Percentiles rank a stretch among this genome's conserved stretches.
These are phyloP conservation scores for Asterochloris erici DNA, from an alignment of 139 green algal genomes.

Conservation along the genomic window DNA sequence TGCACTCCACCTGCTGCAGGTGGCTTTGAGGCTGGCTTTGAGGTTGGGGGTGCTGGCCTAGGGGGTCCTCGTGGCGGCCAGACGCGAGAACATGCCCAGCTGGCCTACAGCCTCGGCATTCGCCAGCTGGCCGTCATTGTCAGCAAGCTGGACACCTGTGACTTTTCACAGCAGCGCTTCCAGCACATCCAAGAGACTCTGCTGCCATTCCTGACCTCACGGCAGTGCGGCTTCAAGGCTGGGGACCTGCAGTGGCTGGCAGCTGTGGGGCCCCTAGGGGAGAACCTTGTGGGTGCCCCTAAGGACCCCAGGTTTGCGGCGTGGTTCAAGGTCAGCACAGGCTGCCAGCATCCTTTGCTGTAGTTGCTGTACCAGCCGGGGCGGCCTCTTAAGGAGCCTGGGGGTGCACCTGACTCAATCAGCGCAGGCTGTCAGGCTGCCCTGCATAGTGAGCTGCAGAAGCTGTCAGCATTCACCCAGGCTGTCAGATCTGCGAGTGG, in stretches of 20 bases:
- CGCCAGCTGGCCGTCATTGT: constrained; percentile 89
- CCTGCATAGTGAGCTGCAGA: background rate
- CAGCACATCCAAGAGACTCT: constrained; percentile 67
- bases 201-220: constrained; percentile 68
- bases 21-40: constrained; percentile 94
- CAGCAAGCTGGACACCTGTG: constrained; percentile 83
- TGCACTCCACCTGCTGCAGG: constrained; percentile 13
- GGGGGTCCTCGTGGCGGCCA: constrained; percentile 63
- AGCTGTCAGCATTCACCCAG: background rate
- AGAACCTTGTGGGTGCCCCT: constrained; percentile 75
- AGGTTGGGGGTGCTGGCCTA: constrained; percentile 21
- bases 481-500: too few relatives aligned
- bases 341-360: background rate
- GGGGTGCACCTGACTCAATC: too few relatives aligned
- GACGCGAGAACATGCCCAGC: constrained; percentile 92
- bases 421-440: too few relatives aligned
- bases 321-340: constrained; percentile 49
- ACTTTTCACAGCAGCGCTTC: constrained; percentile 73
- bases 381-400: too few relatives aligned
- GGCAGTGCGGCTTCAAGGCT: constrained; percentile 72
- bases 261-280: constrained; percentile 63
- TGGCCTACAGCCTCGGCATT: constrained; percentile 86
- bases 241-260: constrained; percentile 78
- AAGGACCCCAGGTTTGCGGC: constrained; percentile 30
- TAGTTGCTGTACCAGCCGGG: background rate